Conservation (phyloP, 2,329 filamentous ascomycete species). For the Alternaria longipes region DNA sequence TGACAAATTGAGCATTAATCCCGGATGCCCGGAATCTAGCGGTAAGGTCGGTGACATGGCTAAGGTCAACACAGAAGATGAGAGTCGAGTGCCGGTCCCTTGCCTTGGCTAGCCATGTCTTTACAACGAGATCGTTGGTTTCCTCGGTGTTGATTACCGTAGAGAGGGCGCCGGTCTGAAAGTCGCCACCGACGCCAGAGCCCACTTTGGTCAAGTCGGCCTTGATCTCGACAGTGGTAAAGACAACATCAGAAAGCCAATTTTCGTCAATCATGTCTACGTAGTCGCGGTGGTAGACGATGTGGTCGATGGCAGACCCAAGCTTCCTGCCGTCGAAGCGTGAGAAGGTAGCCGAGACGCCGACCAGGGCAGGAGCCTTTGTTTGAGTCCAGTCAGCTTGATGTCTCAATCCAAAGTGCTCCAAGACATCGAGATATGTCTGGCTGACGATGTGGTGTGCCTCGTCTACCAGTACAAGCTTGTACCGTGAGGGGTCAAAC, state of each 20-base stretch:
- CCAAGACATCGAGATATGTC: constrained; percentile 77
- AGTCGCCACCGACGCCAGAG: constrained; percentile 75
- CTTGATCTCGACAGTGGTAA: constrained; percentile 88
- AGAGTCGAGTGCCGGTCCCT: constrained; percentile 80
- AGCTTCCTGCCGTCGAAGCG: constrained; percentile 84
- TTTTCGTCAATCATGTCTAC: constrained; percentile 86
- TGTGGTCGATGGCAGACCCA: constrained; percentile 88
- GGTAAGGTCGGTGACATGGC: constrained; percentile 80
- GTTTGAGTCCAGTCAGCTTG: constrained; percentile 49
- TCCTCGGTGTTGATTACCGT: constrained; percentile 81
- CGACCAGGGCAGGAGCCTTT: constrained; percentile 70
- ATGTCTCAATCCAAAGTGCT: constrained; percentile 78
- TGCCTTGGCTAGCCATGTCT: constrained; percentile 85
- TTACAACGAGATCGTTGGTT: constrained; percentile 84
- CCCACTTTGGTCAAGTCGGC: constrained; percentile 80
- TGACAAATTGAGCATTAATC: constrained; percentile 87
- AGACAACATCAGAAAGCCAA: constrained; percentile 90
- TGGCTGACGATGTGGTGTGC: constrained; percentile 94
- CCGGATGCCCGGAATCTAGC: constrained; percentile 78
- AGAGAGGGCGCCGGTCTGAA: constrained; percentile 79
- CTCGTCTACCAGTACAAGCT: constrained; percentile 93
- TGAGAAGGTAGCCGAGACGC: constrained; percentile 85
- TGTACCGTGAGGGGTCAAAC: constrained; percentile 81
- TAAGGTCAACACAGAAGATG: constrained; percentile 92
- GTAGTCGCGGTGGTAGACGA: constrained; percentile 92